Conservation (phyloP, 148 eudicot species). For the Bassia scoparia region DNA sequence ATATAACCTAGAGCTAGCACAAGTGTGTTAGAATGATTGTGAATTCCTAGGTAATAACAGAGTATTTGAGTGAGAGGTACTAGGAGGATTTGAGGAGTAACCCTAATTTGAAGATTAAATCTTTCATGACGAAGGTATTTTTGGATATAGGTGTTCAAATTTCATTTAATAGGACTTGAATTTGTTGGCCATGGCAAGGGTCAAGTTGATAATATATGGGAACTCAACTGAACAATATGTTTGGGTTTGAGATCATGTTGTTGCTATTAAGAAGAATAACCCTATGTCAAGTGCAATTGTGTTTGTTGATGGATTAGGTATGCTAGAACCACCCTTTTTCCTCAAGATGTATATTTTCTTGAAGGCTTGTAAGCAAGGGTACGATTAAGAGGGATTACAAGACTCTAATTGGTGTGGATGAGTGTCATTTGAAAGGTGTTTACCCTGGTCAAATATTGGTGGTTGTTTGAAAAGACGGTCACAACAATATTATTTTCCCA, state of each 20-base stretch:
- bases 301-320: too few relatives aligned
- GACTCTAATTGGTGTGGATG: background rate
- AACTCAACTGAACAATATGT: background rate
- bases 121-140: background rate
- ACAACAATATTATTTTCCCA: background rate
- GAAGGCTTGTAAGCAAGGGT: background rate
- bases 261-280: background rate
- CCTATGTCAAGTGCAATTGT: too few relatives aligned
- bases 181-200: background rate
- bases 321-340: background rate
- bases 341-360: background rate
- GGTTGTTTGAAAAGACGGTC: background rate
- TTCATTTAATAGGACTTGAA: background rate
- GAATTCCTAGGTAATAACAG: too few relatives aligned
- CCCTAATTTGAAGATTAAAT: background rate
- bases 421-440: background rate
- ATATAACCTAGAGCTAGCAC: too few relatives aligned
- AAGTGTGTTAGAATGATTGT: too few relatives aligned
- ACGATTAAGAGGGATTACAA: background rate
- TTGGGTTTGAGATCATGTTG: background rate
- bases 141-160: background rate
- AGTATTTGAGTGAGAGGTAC: too few relatives aligned
- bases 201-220: background rate
- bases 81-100: background rate
- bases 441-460: background rate